Evolutionary conservation across 2,329 filamentous ascomycete genomes (phyloP).

Genomic region (Hypocrella siamensis): DNA sequence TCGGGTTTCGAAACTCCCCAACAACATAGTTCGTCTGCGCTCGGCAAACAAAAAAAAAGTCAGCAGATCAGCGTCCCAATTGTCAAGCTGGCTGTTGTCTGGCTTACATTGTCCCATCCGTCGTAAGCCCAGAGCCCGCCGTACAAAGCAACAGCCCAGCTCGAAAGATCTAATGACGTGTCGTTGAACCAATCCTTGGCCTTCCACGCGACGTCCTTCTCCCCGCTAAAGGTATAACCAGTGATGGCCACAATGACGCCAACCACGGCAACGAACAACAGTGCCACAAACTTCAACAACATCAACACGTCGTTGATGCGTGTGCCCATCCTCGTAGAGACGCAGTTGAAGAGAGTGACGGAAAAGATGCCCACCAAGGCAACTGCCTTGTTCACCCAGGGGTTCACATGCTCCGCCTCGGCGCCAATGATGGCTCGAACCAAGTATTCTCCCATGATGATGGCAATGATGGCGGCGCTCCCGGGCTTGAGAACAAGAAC

Average conservation of each 20-base stretch:
- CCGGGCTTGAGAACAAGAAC: constrained; percentile 90
- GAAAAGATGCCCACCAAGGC: constrained; percentile 59
- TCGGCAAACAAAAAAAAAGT: background rate
- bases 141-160: constrained; percentile 89
- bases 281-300: constrained; percentile 88
- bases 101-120: constrained; percentile 95
- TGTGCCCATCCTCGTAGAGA: constrained; percentile 80
- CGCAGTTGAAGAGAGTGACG: constrained; percentile 76
- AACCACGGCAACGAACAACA: constrained; percentile 72
- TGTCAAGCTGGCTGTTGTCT: no score
- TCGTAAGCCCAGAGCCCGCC: constrained; percentile 96
- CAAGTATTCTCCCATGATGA: constrained; percentile 97
- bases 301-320: constrained; percentile 84
- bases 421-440: constrained; percentile 74
- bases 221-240: constrained; percentile 61
- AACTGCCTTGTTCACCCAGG: constrained; percentile 83
- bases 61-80: no score
- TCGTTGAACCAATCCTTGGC: constrained; percentile 74
- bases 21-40: constrained; percentile 87
- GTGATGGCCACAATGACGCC: constrained; percentile 83
- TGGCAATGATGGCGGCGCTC: constrained; percentile 82
- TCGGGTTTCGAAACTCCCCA: constrained; percentile 87
- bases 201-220: constrained; percentile 76
- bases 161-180: constrained; percentile 63
- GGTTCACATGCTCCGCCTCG: constrained; percentile 65